Conservation (phyloP, 345 rosid species). For the Erysimum cheiranthoides region DNA sequence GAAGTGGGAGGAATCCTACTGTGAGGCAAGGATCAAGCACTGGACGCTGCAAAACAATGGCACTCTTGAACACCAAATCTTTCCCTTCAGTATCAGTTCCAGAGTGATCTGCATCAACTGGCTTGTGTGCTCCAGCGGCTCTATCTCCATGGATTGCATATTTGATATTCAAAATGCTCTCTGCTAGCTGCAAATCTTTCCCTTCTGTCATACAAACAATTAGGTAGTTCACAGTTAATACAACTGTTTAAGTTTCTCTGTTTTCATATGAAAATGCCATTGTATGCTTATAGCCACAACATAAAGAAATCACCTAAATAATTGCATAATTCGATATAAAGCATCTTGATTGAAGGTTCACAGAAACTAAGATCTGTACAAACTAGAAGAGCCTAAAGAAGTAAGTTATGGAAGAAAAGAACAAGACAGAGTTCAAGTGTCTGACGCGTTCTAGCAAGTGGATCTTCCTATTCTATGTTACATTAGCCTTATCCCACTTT, state of each 20-base stretch:
- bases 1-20: slow-evolving; percentile 89
- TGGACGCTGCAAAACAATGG: slow-evolving; percentile 79
- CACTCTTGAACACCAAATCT: slow-evolving; percentile 82
- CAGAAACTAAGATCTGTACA: not conserved
- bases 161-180: slow-evolving; percentile 79
- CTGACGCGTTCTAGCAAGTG: slow-evolving; percentile 8
- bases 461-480: not conserved
- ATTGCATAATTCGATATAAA: slow-evolving; percentile 1
- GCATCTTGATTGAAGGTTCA: not conserved
- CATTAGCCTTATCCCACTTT: not conserved
- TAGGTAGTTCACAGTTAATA: slow-evolving; percentile 21
- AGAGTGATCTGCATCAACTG: slow-evolving; percentile 53
- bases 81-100: slow-evolving; percentile 49
- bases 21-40: slow-evolving; percentile 93
- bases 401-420: slow-evolving; percentile 1
- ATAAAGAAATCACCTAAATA: slow-evolving; percentile 4
- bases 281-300: slow-evolving; percentile 8
- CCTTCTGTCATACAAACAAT: slow-evolving; percentile 53
- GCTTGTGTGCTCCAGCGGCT: slow-evolving; percentile 84
- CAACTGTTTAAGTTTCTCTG: not conserved
- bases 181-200: slow-evolving; percentile 50
- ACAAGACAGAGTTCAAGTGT: slow-evolving; percentile 14
- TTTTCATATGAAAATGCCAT: slow-evolving; percentile 8
- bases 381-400: slow-evolving; percentile 3
- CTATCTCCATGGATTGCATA: slow-evolving; percentile 81